A percentile compares a stretch with the other conserved stretches of the same genome.
These are phyloP conservation scores for Entophlyctis helioformis DNA, from an alignment of 192 early-diverging fungal species.

Conservation along the genomic window DNA sequence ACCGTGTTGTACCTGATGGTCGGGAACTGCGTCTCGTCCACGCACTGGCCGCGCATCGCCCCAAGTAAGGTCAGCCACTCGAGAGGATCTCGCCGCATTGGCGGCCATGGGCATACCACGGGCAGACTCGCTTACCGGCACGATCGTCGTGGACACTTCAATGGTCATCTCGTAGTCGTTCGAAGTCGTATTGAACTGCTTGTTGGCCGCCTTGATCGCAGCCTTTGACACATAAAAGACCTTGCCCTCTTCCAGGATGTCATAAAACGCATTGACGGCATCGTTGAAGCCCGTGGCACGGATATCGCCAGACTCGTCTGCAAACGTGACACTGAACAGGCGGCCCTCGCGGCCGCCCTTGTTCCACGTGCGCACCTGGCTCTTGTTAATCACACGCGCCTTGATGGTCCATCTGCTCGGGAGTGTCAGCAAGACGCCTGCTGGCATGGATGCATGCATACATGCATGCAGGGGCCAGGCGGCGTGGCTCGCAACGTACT, in stretches of 20 bases:
- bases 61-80: too few species aligned
- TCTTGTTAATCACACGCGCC: slow-evolving; percentile 78
- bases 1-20: slow-evolving; percentile 55
- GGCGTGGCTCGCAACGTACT: slow-evolving; percentile 22
- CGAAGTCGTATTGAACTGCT: slow-evolving; percentile 61
- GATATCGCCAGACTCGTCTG: slow-evolving; percentile 86
- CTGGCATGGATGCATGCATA: background rate
- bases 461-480: background rate
- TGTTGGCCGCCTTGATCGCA: slow-evolving; percentile 67
- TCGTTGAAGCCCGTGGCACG: slow-evolving; percentile 90
- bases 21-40: slow-evolving; percentile 36
- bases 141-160: slow-evolving; percentile 57
- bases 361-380: slow-evolving; percentile 66
- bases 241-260: slow-evolving; percentile 61
- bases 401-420: slow-evolving; percentile 77
- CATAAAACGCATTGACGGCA: slow-evolving; percentile 63
- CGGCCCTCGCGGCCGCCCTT: slow-evolving; percentile 69
- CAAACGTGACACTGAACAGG: slow-evolving; percentile 78
- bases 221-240: slow-evolving; percentile 77
- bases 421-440: background rate
- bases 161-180: slow-evolving; percentile 91
- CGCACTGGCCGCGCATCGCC: slow-evolving; percentile 34
- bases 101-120: too few species aligned
- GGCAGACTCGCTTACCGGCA: slow-evolving; percentile 27
- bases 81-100: too few species aligned